Evolutionary conservation across 345 rosid genomes (phyloP).

Genomic region (Dipteronia dyeriana): DNA sequence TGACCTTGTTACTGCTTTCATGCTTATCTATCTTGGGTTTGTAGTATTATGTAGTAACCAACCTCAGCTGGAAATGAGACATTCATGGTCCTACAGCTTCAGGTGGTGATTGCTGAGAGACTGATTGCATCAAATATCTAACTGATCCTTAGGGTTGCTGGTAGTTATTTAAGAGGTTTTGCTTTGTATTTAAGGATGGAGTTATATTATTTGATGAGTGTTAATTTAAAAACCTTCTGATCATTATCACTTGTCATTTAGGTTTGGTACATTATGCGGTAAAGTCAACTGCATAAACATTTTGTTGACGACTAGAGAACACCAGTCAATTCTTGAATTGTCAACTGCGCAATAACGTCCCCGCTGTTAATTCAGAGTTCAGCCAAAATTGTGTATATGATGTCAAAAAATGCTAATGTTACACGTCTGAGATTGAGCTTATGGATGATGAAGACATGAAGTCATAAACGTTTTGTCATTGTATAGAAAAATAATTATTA

Average conservation of each 20-base stretch:
- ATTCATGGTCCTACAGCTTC: not conserved
- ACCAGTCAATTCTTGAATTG: not conserved
- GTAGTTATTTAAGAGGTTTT: not conserved
- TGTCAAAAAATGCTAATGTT: not conserved
- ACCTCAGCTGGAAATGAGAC: not conserved
- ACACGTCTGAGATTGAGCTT: not conserved
- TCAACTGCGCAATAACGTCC: not conserved
- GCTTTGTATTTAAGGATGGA: constrained; percentile 1
- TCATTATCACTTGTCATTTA: not conserved
- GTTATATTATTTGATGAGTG: not conserved
- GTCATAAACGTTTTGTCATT: not conserved
- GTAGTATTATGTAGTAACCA: not conserved
- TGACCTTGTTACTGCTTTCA: not conserved
- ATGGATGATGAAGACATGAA: constrained; percentile 2
- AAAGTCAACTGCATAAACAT: not conserved
- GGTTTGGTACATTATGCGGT: not conserved
- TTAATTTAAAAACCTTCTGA: not conserved
- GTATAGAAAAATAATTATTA: not conserved
- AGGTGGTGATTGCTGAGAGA: constrained; percentile 6
- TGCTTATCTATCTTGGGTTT: not conserved
- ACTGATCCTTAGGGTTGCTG: not conserved
- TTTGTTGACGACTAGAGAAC: not conserved
- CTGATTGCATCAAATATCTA: not conserved
- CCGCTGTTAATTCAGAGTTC: not conserved
- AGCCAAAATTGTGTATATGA: not conserved